Evolutionary conservation across 345 rosid species (phyloP).

Genomic region (Gossypium bickii): DNA sequence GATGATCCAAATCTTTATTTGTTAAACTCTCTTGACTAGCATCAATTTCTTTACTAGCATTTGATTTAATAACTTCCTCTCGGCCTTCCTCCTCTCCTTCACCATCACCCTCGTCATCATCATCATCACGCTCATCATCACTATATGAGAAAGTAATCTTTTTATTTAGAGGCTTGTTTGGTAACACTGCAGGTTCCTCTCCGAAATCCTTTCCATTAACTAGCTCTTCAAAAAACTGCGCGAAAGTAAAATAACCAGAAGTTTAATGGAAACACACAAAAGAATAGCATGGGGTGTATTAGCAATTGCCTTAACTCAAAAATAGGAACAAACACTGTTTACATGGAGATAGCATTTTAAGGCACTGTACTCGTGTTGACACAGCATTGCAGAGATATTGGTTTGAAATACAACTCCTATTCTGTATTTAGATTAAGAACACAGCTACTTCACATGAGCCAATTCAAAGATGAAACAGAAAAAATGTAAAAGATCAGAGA

Average conservation of each 20-base stretch:
- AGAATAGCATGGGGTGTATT: not conserved
- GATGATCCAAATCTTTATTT: conserved; percentile 27
- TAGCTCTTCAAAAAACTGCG: conserved; percentile 84
- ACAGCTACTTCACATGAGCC: not conserved
- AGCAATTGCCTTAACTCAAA: not conserved
- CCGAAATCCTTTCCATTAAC: conserved; percentile 41
- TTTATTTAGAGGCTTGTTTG: conserved; percentile 58
- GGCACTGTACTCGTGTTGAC: not conserved
- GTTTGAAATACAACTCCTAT: not conserved
- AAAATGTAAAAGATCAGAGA: not conserved
- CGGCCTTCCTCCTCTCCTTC: conserved; percentile 29
- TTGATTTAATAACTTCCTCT: conserved; percentile 27
- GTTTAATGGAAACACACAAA: not conserved
- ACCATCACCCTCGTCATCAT: conserved; percentile 34
- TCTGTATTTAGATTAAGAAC: not conserved
- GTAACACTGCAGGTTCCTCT: conserved; percentile 31
- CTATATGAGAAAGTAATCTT: conserved; percentile 72
- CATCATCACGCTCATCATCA: conserved; percentile 54
- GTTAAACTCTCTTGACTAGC: conserved; percentile 26
- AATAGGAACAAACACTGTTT: not conserved
- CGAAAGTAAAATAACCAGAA: not conserved
- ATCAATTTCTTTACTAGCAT: conserved; percentile 17
- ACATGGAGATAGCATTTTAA: not conserved
- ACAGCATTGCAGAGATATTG: not conserved
- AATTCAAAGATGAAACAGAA: not conserved